Evolutionary conservation across 176 grass and related monocot species (phyloP).

Genomic region (Miscanthus lutarioriparius): DNA sequence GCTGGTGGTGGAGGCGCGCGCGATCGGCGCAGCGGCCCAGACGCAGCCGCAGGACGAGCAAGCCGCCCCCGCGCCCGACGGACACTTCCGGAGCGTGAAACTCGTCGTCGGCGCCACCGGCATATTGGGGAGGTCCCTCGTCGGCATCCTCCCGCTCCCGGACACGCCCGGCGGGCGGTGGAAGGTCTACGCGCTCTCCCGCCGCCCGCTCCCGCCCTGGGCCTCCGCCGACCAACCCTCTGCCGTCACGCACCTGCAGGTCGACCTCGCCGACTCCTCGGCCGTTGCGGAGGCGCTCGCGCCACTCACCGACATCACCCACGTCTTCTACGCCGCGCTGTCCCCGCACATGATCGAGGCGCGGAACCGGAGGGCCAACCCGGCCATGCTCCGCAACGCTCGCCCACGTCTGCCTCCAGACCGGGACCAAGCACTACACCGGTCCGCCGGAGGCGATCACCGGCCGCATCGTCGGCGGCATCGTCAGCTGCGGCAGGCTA

Average conservation of each 20-base stretch:
- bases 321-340: slow-evolving; percentile 2
- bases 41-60: too few relatives aligned
- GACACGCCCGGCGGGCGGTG: slow-evolving; percentile 57
- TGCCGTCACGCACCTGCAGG: neutral
- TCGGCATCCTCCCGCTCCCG: slow-evolving; percentile 46
- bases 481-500: too few relatives aligned
- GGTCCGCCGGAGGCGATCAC: neutral
- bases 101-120: slow-evolving; percentile 46
- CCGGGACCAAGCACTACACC: neutral
- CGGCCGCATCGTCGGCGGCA: too few relatives aligned
- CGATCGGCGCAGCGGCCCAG: too few relatives aligned
- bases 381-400: neutral
- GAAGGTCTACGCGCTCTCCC: slow-evolving; percentile 50
- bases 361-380: neutral
- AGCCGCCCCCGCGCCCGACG: too few relatives aligned
- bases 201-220: slow-evolving; percentile 28
- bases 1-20: too few relatives aligned
- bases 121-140: slow-evolving; percentile 13
- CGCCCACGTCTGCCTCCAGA: neutral
- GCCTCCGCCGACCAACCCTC: too few relatives aligned
- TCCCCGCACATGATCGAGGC: neutral
- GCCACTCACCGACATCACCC: neutral
- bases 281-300: neutral
- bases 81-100: slow-evolving; percentile 39
- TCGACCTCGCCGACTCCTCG: neutral